These are phyloP conservation scores for Flaveria robusta DNA, from an alignment of 129 eudicot species.

Conservation along the genomic window DNA sequence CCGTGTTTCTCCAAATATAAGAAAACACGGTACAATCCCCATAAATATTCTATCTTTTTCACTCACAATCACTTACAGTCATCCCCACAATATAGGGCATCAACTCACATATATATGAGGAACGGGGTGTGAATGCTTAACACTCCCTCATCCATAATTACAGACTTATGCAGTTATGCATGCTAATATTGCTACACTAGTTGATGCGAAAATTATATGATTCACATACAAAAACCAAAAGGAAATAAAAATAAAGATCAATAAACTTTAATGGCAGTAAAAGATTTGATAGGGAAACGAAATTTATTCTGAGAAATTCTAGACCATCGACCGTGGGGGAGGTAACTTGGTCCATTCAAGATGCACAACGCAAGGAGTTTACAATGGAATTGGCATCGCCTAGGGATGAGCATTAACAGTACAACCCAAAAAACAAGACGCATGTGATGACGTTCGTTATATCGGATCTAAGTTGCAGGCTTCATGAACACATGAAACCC, in stretches of 20 bases:
- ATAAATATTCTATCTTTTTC: too few species aligned
- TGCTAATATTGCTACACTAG: neutral
- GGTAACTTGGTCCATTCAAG: constrained; percentile 31
- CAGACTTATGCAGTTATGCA: neutral
- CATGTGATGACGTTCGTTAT: constrained; percentile 45
- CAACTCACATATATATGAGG: too few species aligned
- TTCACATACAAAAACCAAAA: neutral
- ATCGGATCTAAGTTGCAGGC: constrained; percentile 22
- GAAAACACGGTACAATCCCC: too few species aligned
- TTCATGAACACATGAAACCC: constrained; percentile 2
- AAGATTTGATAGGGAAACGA: neutral
- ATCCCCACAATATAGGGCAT: too few species aligned
- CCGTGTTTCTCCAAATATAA: too few species aligned
- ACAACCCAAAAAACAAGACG: constrained; percentile 26
- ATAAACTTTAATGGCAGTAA: neutral
- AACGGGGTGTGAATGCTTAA: too few species aligned
- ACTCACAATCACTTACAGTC: too few species aligned
- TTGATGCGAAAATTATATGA: neutral
- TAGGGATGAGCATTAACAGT: constrained; percentile 30
- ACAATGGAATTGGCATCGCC: constrained; percentile 28
- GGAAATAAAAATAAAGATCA: neutral
- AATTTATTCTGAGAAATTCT: neutral
- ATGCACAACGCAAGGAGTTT: constrained; percentile 8
- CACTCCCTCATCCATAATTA: neutral
- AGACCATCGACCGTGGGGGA: constrained; percentile 22